These are phyloP conservation scores for Scenedesmus sp. DNA, from an alignment of 163 green algal species.

Conservation along the genomic window DNA sequence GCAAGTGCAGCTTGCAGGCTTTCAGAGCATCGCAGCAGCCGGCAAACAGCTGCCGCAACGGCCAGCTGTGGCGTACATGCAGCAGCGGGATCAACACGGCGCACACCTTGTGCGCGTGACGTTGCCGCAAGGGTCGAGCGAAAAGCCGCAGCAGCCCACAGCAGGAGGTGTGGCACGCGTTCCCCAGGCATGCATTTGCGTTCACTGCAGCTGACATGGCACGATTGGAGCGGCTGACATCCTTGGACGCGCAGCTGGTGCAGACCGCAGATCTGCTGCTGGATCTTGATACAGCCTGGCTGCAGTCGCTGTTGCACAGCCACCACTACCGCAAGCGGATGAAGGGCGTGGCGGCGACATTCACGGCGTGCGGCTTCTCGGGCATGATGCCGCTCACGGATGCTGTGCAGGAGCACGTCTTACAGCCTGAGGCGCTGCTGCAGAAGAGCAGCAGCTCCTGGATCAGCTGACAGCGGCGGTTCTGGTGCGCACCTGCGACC, in stretches of 20 bases:
- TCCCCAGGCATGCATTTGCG: slow-evolving; percentile 28
- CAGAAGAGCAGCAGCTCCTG: slow-evolving; percentile 29
- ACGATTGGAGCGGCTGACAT: slow-evolving; percentile 24
- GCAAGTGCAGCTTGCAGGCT: too few species aligned
- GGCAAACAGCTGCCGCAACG: too few species aligned
- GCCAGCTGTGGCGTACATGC: too few species aligned
- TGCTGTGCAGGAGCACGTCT: slow-evolving; percentile 17
- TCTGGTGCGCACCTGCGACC: background rate
- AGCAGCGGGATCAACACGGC: too few species aligned
- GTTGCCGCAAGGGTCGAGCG: too few species aligned
- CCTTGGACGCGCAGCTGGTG: slow-evolving; percentile 1
- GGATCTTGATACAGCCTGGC: slow-evolving; percentile 15
- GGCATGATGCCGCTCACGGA: slow-evolving; percentile 38
- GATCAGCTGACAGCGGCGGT: slow-evolving; percentile 20
- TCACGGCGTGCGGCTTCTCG: slow-evolving; percentile 37
- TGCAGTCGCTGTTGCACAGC: slow-evolving; percentile 24
- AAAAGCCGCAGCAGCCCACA: too few species aligned
- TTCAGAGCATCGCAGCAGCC: too few species aligned
- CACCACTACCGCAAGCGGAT: slow-evolving; percentile 21
- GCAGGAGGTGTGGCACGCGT: slow-evolving; percentile 40
- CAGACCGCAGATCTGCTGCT: slow-evolving; percentile 20
- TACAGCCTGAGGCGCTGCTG: background rate
- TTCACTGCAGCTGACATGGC: slow-evolving; percentile 24
- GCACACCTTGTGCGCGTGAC: too few species aligned
- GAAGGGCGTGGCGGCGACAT: slow-evolving; percentile 14